phyloP scores from a whole-genome alignment of 768 basidiomycete genomes.

The Chiua virens region DNA sequence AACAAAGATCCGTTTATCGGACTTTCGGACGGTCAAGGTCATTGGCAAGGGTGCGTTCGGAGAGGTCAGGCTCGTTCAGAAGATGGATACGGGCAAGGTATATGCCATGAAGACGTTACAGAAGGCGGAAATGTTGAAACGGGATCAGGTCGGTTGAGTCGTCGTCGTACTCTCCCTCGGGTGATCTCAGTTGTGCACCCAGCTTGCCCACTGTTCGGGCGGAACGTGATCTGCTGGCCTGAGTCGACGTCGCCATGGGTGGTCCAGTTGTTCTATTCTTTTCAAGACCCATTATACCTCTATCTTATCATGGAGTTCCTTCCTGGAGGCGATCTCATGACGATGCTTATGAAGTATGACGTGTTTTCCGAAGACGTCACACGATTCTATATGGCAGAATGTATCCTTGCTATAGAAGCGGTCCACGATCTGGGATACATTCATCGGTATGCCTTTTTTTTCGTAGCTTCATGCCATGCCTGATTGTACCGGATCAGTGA shows the following conservation, averaged over 20 bases:
- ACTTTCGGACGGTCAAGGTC: conserved; percentile 96
- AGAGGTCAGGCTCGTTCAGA: conserved; percentile 91
- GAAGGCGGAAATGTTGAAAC: conserved; percentile 99
- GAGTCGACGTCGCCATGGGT: conserved; percentile 98
- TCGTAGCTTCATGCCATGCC: background rate
- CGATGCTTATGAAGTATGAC: conserved; percentile 99
- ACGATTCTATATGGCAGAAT: conserved; percentile 99
- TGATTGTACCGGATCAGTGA: conserved; percentile 55
- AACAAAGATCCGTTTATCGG: conserved; percentile 88
- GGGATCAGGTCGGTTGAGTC: conserved; percentile 77
- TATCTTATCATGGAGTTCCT: conserved; percentile 97
- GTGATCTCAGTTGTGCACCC: conserved; percentile 9
- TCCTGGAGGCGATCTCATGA: conserved; percentile 97
- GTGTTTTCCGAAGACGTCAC: conserved; percentile 98
- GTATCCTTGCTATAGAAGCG: conserved; percentile 95
- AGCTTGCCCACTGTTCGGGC: conserved; percentile 98
- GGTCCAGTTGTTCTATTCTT: conserved; percentile 96
- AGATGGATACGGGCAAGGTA: conserved; percentile 95
- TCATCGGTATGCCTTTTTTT: conserved; percentile 69
- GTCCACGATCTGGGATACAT: conserved; percentile 99
- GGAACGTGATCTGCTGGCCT: conserved; percentile 92
- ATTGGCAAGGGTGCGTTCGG: conserved; percentile 99
- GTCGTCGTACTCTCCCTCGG: background rate
- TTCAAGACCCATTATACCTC: conserved; percentile 93
- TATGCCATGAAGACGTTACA: conserved; percentile 99